These are phyloP conservation scores for Boletus tomentosulus DNA, from an alignment of 768 basidiomycete species.

Conservation along the genomic window DNA sequence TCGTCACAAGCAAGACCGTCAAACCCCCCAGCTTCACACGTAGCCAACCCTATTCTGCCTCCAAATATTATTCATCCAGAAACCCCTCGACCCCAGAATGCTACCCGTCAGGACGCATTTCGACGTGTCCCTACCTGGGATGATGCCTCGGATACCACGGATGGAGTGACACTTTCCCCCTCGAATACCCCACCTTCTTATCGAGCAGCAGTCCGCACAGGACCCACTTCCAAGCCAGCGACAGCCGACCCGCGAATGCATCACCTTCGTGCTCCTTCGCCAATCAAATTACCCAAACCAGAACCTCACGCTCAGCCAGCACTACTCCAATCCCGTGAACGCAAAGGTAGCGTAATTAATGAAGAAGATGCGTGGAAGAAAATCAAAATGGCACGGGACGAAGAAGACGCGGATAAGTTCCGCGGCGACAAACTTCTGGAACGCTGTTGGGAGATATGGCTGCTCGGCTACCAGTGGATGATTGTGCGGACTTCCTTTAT, in stretches of 20 bases:
- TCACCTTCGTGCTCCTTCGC: slow-evolving; percentile 23
- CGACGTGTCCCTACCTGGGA: slow-evolving; percentile 31
- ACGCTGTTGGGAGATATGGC: slow-evolving; percentile 76
- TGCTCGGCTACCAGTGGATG: slow-evolving; percentile 67
- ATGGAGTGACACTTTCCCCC: slow-evolving; percentile 28
- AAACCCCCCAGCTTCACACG: slow-evolving; percentile 8
- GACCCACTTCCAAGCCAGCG: slow-evolving; percentile 14
- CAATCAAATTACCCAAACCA: slow-evolving; percentile 28
- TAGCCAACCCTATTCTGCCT: slow-evolving; percentile 26
- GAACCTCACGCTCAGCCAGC: slow-evolving; percentile 16
- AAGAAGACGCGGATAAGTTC: slow-evolving; percentile 68
- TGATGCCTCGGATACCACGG: slow-evolving; percentile 36
- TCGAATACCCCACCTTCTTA: slow-evolving; percentile 50
- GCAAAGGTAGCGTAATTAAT: slow-evolving; percentile 50
- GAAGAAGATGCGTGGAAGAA: slow-evolving; percentile 78
- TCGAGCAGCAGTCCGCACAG: slow-evolving; percentile 37
- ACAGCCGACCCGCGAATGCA: slow-evolving; percentile 12
- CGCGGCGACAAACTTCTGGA: slow-evolving; percentile 59
- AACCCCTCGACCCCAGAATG: slow-evolving; percentile 28
- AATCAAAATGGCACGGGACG: slow-evolving; percentile 64
- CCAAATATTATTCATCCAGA: slow-evolving; percentile 23
- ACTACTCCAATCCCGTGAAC: slow-evolving; percentile 31
- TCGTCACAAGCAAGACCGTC: slow-evolving; percentile 8
- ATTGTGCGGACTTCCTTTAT: slow-evolving; percentile 44
- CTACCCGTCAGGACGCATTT: slow-evolving; percentile 6